Percentiles rank a stretch among this genome's conserved stretches.
These are phyloP conservation scores for Amanita muscaria DNA, from an alignment of 768 basidiomycete genomes.

Conservation along the genomic window DNA sequence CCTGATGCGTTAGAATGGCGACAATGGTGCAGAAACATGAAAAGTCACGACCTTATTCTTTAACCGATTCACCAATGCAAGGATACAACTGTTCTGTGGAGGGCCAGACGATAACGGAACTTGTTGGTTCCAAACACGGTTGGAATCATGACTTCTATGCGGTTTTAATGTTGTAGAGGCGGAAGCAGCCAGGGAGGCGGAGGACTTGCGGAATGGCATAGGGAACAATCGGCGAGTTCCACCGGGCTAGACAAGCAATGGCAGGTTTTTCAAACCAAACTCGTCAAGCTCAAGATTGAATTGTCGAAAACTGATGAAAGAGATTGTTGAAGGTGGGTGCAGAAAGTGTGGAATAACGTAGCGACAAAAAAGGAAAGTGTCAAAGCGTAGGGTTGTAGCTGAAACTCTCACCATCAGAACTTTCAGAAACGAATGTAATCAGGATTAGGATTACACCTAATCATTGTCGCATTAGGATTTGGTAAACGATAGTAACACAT, in stretches of 20 bases:
- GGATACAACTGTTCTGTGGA: conserved; percentile 77
- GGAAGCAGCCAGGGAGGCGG: conserved; percentile 3
- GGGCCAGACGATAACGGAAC: conserved; percentile 24
- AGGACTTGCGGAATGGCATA: conserved; percentile 8
- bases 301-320: too few species aligned
- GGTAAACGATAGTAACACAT: too few species aligned
- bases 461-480: too few species aligned
- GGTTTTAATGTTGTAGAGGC: background rate
- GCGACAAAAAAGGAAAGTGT: too few species aligned
- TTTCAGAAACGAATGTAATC: background rate
- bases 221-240: background rate
- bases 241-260: background rate
- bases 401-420: too few species aligned
- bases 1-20: conserved; percentile 8
- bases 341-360: too few species aligned
- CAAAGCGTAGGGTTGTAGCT: too few species aligned
- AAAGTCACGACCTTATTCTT: conserved; percentile 58
- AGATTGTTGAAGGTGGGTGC: too few species aligned
- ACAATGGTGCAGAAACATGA: background rate
- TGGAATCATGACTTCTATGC: conserved; percentile 8
- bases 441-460: too few species aligned
- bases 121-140: conserved; percentile 5
- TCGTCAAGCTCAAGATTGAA: background rate
- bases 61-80: conserved; percentile 70
- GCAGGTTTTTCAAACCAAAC: background rate